Conservation (phyloP, 2,329 filamentous ascomycete genomes). For the Xylariaceae sp. region DNA sequence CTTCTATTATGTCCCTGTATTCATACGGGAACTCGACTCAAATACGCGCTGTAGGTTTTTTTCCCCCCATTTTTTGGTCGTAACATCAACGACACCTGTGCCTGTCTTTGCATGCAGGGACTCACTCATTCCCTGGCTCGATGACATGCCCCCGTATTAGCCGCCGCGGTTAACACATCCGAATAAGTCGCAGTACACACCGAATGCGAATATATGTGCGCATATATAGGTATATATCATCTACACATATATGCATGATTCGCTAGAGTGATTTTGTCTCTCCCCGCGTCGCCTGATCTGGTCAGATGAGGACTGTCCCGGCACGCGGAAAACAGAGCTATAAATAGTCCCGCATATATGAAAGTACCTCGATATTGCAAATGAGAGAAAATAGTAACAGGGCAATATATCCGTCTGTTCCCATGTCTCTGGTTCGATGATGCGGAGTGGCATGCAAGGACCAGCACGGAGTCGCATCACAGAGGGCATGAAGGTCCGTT, state of each 20-base stretch:
- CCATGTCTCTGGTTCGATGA: conserved; percentile 17
- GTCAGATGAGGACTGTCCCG: conserved; percentile 1
- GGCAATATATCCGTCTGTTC: conserved; percentile 16
- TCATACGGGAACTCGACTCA: too few relatives aligned
- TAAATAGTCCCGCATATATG: conserved; percentile 19
- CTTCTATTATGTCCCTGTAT: too few relatives aligned
- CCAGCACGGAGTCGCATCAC: conserved; percentile 15
- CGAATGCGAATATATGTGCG: conserved; percentile 3
- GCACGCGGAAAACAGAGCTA: conserved; percentile 15
- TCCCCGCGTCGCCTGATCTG: conserved; percentile 22
- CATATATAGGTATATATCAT: conserved; percentile 23
- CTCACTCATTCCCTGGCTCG: neutral
- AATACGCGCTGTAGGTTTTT: neutral
- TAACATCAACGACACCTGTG: neutral
- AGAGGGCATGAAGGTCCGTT: neutral
- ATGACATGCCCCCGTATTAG: conserved; percentile 22
- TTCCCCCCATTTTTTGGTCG: neutral
- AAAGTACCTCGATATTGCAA: conserved; percentile 9
- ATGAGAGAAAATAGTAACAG: conserved; percentile 11
- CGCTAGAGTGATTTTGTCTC: conserved; percentile 7
- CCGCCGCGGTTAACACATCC: conserved; percentile 26
- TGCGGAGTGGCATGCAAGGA: neutral
- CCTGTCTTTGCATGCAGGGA: conserved; percentile 4
- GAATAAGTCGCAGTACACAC: conserved; percentile 18
- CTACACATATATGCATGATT: conserved; percentile 18